Percentiles rank a stretch among this genome's conserved stretches.
These are phyloP conservation scores for Thermochaetoides thermophila DNA, from an alignment of 495 filamentous ascomycete species.

Conservation along the genomic window DNA sequence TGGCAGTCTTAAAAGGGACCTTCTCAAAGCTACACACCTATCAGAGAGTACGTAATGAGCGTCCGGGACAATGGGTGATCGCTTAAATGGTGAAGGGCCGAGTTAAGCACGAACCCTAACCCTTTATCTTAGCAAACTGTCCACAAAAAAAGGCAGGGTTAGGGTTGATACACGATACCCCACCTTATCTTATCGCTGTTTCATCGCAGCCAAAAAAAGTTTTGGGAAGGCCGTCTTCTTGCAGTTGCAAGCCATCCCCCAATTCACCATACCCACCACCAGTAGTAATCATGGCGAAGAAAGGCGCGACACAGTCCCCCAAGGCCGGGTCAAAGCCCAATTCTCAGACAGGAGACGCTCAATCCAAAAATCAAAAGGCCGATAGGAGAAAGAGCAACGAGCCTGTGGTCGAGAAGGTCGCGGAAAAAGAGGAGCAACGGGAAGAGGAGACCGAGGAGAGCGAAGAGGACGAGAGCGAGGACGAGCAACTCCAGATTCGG, in stretches of 20 bases:
- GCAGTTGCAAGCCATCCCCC: conserved; percentile 6
- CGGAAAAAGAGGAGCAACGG: conserved; percentile 12
- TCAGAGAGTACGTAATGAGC: no score
- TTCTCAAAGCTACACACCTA: no score
- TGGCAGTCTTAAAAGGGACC: no score
- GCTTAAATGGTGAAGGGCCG: no score
- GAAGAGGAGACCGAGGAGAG: conserved; percentile 16
- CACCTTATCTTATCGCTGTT: conserved; percentile 19
- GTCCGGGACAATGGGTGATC: no score
- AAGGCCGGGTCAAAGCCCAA: conserved; percentile 19
- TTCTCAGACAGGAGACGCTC: conserved; percentile 41
- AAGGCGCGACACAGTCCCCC: conserved; percentile 6
- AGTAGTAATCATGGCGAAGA: conserved; percentile 15
- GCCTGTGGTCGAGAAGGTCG: conserved; percentile 6
- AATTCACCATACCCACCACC: conserved; percentile 9
- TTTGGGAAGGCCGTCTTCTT: conserved; percentile 8
- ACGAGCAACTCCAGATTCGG: conserved; percentile 4
- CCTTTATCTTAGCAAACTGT: no score
- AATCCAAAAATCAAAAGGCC: conserved; percentile 35
- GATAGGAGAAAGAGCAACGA: conserved; percentile 24
- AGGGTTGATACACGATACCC: conserved; percentile 3
- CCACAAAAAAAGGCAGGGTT: no score
- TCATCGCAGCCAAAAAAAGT: conserved; percentile 17
- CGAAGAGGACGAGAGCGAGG: conserved; percentile 8
- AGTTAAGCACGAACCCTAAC: no score